These are phyloP conservation scores for Fusarium sp. DNA, from an alignment of 2,329 filamentous ascomycete genomes.

Conservation along the genomic window DNA sequence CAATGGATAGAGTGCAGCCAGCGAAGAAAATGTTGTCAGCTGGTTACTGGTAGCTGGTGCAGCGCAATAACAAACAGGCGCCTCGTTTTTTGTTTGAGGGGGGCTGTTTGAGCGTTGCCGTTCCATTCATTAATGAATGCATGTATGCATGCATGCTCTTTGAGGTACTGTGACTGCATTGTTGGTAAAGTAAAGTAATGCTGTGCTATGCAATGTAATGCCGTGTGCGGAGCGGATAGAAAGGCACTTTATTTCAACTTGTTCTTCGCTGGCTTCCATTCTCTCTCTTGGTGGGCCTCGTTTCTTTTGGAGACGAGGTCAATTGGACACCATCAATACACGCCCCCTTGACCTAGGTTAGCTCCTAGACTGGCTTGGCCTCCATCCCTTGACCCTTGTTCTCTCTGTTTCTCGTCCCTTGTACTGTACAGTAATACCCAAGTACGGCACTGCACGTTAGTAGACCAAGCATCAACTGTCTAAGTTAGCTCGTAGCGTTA, in stretches of 20 bases:
- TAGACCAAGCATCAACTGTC: background rate
- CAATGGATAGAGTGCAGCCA: background rate
- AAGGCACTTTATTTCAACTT: background rate
- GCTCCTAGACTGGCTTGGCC: background rate
- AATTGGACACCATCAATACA: slow-evolving; percentile 3
- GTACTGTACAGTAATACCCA: too few relatives aligned
- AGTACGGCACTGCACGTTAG: slow-evolving; percentile 11
- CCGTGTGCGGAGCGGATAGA: slow-evolving; percentile 4
- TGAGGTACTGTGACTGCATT: too few relatives aligned
- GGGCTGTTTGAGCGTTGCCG: background rate
- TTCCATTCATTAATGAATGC: background rate
- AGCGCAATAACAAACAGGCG: background rate
- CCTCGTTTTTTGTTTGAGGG: background rate
- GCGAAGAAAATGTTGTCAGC: background rate
- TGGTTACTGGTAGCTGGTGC: background rate
- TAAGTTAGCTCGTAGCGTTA: background rate
- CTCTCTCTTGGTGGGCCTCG: slow-evolving; percentile 18
- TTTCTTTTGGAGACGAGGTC: background rate
- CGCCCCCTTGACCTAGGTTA: slow-evolving; percentile 11
- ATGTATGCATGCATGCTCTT: too few relatives aligned
- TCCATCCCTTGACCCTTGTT: background rate
- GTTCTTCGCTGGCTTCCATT: background rate
- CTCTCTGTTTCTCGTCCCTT: too few relatives aligned
- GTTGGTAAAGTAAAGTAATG: background rate
- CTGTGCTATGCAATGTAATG: slow-evolving; percentile 2